phyloP scores from a whole-genome alignment of 2,329 filamentous ascomycete genomes.

The Cytospora chrysosperma region DNA sequence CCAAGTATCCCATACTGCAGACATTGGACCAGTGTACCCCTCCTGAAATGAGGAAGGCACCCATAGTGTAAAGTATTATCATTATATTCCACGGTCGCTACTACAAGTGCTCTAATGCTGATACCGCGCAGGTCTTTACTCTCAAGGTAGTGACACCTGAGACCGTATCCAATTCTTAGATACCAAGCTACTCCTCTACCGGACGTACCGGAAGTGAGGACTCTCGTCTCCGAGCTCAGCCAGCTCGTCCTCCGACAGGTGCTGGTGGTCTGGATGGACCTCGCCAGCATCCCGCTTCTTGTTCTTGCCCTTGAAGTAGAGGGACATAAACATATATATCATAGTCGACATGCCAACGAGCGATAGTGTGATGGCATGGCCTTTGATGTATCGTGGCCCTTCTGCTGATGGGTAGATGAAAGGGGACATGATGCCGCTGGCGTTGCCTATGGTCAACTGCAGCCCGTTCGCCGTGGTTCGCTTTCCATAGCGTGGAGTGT shows the following conservation, averaged over 20 bases:
- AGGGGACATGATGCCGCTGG: slow-evolving; percentile 69
- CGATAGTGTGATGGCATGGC: slow-evolving; percentile 60
- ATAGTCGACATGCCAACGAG: slow-evolving; percentile 55
- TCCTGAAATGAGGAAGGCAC: neutral
- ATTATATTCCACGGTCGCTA: neutral
- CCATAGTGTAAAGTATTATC: neutral
- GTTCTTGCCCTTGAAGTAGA: slow-evolving; percentile 51
- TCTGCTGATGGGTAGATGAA: slow-evolving; percentile 58
- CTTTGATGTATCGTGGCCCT: slow-evolving; percentile 57
- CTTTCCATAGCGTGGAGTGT: slow-evolving; percentile 73
- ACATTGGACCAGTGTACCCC: neutral
- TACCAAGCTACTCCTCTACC: slow-evolving; percentile 26
- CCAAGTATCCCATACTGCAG: neutral
- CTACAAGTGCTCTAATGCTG: neutral
- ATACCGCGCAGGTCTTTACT: neutral
- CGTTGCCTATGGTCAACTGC: slow-evolving; percentile 70
- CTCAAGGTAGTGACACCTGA: neutral
- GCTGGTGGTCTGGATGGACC: slow-evolving; percentile 39
- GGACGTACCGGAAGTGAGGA: slow-evolving; percentile 48
- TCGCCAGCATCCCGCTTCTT: slow-evolving; percentile 39
- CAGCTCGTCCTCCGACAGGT: slow-evolving; percentile 46
- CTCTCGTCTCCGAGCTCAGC: slow-evolving; percentile 54
- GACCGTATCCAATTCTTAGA: neutral
- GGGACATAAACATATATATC: slow-evolving; percentile 55
- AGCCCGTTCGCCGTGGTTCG: slow-evolving; percentile 69